A percentile compares a stretch with the other conserved stretches of the same genome.
Evolutionary conservation across 2,329 filamentous ascomycete species (phyloP).

Genomic region (Beauveria australis): DNA sequence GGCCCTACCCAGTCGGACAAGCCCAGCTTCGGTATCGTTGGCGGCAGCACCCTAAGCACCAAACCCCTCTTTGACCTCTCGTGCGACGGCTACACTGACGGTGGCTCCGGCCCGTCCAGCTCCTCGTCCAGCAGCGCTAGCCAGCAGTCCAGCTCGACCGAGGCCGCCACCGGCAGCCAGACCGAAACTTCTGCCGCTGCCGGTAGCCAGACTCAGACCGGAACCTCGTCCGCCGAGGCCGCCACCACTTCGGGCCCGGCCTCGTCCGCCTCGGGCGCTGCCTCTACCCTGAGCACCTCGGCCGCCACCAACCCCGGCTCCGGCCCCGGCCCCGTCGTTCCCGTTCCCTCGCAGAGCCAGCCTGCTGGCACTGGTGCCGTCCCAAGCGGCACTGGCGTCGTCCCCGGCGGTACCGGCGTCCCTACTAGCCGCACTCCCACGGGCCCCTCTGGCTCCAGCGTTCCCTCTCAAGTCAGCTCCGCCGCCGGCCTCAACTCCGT

Average conservation of each 20-base stretch:
- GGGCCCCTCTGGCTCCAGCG: neutral
- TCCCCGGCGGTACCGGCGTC: neutral
- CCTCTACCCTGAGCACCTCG: constrained; percentile 15
- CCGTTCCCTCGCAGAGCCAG: constrained; percentile 8
- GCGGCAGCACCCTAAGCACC: constrained; percentile 37
- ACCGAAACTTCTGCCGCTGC: neutral
- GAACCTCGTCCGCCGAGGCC: neutral
- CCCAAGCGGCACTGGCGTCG: constrained; percentile 1
- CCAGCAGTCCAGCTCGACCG: constrained; percentile 13
- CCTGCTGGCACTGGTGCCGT: constrained; percentile 10
- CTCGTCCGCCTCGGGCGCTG: neutral
- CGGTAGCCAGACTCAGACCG: constrained; percentile 10
- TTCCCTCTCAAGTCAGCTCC: constrained; percentile 1
- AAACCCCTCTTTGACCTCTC: constrained; percentile 56
- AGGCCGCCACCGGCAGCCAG: constrained; percentile 7
- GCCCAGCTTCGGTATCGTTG: constrained; percentile 65
- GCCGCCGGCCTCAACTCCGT: constrained; percentile 22
- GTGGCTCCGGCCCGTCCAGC: constrained; percentile 4
- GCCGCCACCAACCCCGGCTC: constrained; percentile 20
- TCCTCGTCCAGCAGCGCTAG: constrained; percentile 12
- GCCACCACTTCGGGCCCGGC: neutral
- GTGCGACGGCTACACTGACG: constrained; percentile 33
- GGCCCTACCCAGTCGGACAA: constrained; percentile 42
- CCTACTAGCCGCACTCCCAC: neutral
- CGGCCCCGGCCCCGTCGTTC: constrained; percentile 11